phyloP scores from a whole-genome alignment of 768 basidiomycete species.

The Serpula lacrymans region DNA sequence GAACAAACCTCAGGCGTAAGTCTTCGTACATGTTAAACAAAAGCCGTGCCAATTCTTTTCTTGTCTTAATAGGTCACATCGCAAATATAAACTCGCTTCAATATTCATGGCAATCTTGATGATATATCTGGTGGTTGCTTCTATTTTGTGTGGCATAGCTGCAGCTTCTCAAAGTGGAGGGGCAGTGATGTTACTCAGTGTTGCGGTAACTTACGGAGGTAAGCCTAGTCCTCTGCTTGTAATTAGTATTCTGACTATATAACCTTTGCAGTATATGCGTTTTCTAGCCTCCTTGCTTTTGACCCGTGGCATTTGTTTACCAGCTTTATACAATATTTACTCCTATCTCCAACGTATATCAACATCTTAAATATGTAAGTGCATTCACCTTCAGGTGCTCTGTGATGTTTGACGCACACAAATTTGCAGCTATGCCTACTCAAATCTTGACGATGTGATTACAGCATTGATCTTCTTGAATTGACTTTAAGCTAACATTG shows the following conservation, averaged over 20 bases:
- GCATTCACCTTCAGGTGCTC: constrained; percentile 4
- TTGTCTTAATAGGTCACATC: constrained; percentile 15
- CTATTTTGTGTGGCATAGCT: constrained; percentile 74
- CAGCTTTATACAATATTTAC: constrained; percentile 83
- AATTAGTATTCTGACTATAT: constrained; percentile 3
- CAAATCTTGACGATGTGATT: constrained; percentile 80
- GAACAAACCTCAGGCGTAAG: constrained; percentile 83
- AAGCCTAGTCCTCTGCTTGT: constrained; percentile 16
- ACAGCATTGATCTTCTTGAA: constrained; percentile 5
- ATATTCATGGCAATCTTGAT: constrained; percentile 75
- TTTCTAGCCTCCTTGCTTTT: constrained; percentile 76
- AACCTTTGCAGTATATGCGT: constrained; percentile 57
- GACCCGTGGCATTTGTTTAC: constrained; percentile 98
- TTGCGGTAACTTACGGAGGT: constrained; percentile 85
- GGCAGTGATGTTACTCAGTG: constrained; percentile 77
- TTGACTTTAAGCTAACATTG: constrained; percentile 10
- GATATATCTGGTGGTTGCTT: constrained; percentile 80
- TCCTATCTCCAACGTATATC: constrained; percentile 80
- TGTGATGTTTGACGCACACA: constrained; percentile 16
- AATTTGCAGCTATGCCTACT: constrained; percentile 69
- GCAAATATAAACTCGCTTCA: constrained; percentile 79
- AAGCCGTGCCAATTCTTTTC: constrained; percentile 4
- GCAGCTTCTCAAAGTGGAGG: constrained; percentile 64
- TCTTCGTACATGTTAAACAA: constrained; percentile 11
- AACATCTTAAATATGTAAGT: constrained; percentile 77